A percentile compares a stretch with the other conserved stretches of the same genome.
phyloP scores from a whole-genome alignment of 345 rosid species.

The Populus pruinosa region DNA sequence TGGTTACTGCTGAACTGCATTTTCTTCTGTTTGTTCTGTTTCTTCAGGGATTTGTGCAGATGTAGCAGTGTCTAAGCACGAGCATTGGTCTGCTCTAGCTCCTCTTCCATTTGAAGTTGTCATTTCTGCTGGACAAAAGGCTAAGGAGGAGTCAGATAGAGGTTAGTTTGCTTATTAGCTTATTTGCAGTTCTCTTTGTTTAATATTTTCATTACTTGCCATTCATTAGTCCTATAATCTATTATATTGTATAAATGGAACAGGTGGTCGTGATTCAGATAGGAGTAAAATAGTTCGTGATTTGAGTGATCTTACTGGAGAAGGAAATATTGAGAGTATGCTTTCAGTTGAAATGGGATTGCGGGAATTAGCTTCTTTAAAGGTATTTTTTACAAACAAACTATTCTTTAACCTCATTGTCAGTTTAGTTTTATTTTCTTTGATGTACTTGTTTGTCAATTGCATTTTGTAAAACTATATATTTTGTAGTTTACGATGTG shows the following conservation, averaged over 20 bases:
- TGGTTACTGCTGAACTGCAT: constrained; percentile 11
- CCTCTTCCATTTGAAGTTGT: constrained; percentile 98
- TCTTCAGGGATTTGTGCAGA: constrained; percentile 78
- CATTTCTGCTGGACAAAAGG: constrained; percentile 93
- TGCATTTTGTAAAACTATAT: neutral
- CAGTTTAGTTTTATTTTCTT: constrained; percentile 9
- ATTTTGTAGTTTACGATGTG: neutral
- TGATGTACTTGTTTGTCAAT: neutral
- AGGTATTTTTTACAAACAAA: constrained; percentile 40
- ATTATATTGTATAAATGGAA: constrained; percentile 15
- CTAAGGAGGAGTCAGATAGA: constrained; percentile 70
- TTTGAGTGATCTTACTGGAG: constrained; percentile 78
- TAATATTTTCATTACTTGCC: neutral
- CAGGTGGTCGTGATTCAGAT: constrained; percentile 57
- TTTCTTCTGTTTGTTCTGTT: constrained; percentile 16
- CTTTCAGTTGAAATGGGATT: constrained; percentile 98
- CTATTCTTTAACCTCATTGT: neutral
- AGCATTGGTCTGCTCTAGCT: constrained; percentile 90
- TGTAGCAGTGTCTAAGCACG: constrained; percentile 75
- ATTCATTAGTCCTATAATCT: constrained; percentile 1
- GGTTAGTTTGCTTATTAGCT: constrained; percentile 41
- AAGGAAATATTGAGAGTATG: constrained; percentile 98
- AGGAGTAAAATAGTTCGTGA: constrained; percentile 51
- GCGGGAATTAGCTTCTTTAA: constrained; percentile 81
- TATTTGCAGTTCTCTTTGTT: neutral